Evolutionary conservation across 116 monocot genomes (phyloP), one percentile per base, ranked within the genome.

Genomic region (Phalaenopsis hybrid): DNA sequence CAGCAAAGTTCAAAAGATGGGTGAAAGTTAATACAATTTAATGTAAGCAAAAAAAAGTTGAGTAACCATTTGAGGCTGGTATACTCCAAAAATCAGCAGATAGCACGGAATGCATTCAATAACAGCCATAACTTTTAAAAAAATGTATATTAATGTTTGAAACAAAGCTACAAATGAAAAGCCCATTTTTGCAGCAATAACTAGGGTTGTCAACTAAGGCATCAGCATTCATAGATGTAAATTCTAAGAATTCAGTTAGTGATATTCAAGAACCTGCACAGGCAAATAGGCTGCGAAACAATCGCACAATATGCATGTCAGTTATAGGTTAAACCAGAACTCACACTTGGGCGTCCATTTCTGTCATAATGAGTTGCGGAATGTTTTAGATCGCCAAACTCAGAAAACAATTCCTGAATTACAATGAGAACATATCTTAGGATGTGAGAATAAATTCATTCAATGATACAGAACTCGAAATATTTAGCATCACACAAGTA

Each of bases 361-460:
- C 86, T 92, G 61, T 94, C 92, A 84, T 90, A 96, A 88, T 96
- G 96, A 83, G 94, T 89, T 76, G 87, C 74, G 82, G 83, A 94
- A 23, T 83, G 84, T 89, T 88, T 96, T 67, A 96, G 89, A 59
- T 87, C 77, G 72, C 96, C 94, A 83, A 94, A 48, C 82, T 96
- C 94, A 44, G 92, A 92, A 84, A 96, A 96, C 23, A 96, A 86
- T 86, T 96, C 96, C 96, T 96, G 83, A 77, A 80, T 81, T 63
- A 44, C 72, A 78, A 86, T 65, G 58, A 84, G 74, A 85, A 87
- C 49, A 88, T 78, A 1, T 2, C 12, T 28, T 43, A 49, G 76
- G 5, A 50, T 25, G 57, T 73, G 28, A 61, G 21, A 46, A 79
- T 12, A 74, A 51, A 44, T 83, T 55, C 31, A 16, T 46, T 21